Base-by-base conservation (phyloP, 1,284 basidiomycete species). In the Boletellus deceptivus region DNA sequence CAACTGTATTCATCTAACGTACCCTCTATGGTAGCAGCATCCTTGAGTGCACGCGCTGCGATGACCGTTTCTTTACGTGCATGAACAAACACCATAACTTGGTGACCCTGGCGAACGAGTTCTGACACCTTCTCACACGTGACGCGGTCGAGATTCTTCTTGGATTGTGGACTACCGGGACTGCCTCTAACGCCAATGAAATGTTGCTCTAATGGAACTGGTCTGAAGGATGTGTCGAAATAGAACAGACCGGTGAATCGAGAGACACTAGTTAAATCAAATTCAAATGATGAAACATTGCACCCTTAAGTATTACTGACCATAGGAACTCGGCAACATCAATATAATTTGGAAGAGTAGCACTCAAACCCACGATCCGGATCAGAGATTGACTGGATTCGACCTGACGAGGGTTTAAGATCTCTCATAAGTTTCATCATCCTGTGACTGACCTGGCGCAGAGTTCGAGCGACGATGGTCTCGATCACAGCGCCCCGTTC, bases 11-110 rank as follows among this genome's bases (percentile, higher is more conserved):
- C 77, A 33, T 91, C 91, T 9, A 80, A 63, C 38, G 78, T 78
- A 0, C 86, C 91, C 58, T 98, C 93, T 16, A 77, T 70, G 8
- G 81, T 65, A 0, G 93, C 88, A 55, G 88, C 80, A 57, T 99
- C 97, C 52, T 86, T 85, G 14, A 99, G 76, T n/a, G 80, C 82
- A 62, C 86, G 74, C 0, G 95, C 94, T 0, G 92, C 85, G 67
- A 97, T 98, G 55, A 99, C 97, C 0, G 97, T 99, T 65, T 99
- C 97, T 70, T 98, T 99, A 25, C 97, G 83, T 16, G 97, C 93
- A 69, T 99, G 97, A 10, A 99, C 97, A 64, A 99, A 99, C 0
- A 99, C 93, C 96, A 99, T 99, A 52, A 98, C 94, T 70, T 99
- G 97, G 70, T 99, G 97, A 0, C 93, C 95, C 61, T 86, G 82